Conservation (phyloP, 1,139 yeast species). For the Tardiomyces blankii region DNA sequence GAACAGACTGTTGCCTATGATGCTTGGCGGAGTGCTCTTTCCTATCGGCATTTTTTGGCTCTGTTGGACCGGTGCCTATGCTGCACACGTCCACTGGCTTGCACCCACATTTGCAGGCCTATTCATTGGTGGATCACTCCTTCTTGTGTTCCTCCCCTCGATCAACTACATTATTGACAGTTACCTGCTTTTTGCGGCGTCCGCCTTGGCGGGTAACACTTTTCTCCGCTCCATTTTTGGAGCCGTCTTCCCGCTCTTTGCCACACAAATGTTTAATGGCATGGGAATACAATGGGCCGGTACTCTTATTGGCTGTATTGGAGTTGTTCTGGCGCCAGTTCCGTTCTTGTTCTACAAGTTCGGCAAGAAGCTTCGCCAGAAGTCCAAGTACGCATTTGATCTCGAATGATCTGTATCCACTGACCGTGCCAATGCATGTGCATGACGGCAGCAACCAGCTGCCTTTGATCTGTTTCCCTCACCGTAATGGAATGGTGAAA, state of each 20-base stretch:
- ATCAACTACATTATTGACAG: conserved; percentile 74
- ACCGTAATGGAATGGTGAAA: no score
- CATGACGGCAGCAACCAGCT: no score
- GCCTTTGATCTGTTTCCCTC: no score
- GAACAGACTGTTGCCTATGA: conserved; percentile 64
- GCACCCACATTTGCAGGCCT: conserved; percentile 49
- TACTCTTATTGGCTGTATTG: conserved; percentile 60
- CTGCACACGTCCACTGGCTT: conserved; percentile 26
- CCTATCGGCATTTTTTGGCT: conserved; percentile 76
- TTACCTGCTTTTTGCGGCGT: conserved; percentile 71
- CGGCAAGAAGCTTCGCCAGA: conserved; percentile 51
- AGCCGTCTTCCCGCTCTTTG: conserved; percentile 73
- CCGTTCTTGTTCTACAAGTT: conserved; percentile 59
- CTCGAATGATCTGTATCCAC: neutral
- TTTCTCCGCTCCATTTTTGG: conserved; percentile 69
- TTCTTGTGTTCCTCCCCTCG: conserved; percentile 67
- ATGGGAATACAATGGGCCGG: conserved; percentile 83
- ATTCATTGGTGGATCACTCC: conserved; percentile 63
- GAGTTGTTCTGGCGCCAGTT: conserved; percentile 52
- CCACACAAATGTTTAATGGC: conserved; percentile 58
- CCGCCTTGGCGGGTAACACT: conserved; percentile 84
- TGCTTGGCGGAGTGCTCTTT: conserved; percentile 55
- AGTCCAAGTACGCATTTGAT: conserved; percentile 47
- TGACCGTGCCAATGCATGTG: no score
- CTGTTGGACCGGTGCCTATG: conserved; percentile 75